phyloP scores from a whole-genome alignment of 495 filamentous ascomycete species.

The Aspergillus coremiiformis region DNA sequence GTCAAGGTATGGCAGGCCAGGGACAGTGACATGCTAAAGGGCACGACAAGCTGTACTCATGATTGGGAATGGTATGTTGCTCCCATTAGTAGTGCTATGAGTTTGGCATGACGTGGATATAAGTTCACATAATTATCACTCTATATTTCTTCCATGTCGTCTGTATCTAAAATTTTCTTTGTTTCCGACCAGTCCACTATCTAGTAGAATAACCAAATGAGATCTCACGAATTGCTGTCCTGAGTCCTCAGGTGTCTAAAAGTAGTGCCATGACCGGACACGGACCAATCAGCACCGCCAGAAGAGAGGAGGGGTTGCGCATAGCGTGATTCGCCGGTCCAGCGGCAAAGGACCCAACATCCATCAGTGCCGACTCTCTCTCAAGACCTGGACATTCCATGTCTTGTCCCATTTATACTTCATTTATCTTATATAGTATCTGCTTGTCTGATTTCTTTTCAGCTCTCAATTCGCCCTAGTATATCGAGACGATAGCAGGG shows the following conservation, averaged over 20 bases:
- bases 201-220: too few relatives aligned
- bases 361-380: background rate
- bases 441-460: background rate
- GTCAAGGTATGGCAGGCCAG: conserved; percentile 38
- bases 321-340: background rate
- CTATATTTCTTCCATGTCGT: background rate
- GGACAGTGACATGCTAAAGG: conserved; percentile 31
- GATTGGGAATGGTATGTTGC: conserved; percentile 41
- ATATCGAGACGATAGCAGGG: background rate
- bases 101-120: conserved; percentile 26
- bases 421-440: background rate
- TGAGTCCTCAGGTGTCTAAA: too few relatives aligned
- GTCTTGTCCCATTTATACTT: background rate
- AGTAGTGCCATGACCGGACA: background rate
- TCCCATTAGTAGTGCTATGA: conserved; percentile 37
- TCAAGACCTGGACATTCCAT: background rate
- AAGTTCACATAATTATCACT: background rate
- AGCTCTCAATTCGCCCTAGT: too few relatives aligned
- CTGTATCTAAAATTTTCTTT: background rate
- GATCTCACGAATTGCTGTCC: background rate
- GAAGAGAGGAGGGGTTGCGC: background rate
- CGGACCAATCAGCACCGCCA: background rate
- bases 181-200: background rate
- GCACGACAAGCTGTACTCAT: conserved; percentile 18
- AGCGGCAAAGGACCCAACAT: background rate